Percentiles rank a stretch among this genome's conserved stretches.
phyloP scores from a whole-genome alignment of 2,329 filamentous ascomycete species.

The Clonostachys sp. region DNA sequence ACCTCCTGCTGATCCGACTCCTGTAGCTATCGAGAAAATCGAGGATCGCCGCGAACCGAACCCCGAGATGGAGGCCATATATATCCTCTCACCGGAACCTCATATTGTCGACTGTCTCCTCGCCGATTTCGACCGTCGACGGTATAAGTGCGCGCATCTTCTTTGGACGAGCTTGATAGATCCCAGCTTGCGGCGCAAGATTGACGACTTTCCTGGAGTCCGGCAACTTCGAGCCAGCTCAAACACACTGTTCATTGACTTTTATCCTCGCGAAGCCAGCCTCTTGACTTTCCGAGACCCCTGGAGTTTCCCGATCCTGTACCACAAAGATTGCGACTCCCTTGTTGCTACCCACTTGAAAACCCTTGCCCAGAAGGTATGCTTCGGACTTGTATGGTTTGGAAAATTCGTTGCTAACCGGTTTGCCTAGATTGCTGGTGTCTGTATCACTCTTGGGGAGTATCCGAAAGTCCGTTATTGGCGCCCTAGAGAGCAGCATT shows the following conservation, averaged over 20 bases:
- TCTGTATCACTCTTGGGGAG: slow-evolving; percentile 91
- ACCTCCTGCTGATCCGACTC: slow-evolving; percentile 1
- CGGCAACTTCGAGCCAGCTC: slow-evolving; percentile 75
- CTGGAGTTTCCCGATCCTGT: slow-evolving; percentile 91
- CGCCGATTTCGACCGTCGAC: slow-evolving; percentile 80
- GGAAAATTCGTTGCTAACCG: slow-evolving; percentile 2
- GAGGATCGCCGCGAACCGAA: slow-evolving; percentile 81
- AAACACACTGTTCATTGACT: slow-evolving; percentile 81
- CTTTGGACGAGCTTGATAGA: slow-evolving; percentile 81
- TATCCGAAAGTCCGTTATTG: slow-evolving; percentile 93
- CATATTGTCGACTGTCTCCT: slow-evolving; percentile 92
- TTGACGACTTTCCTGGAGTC: slow-evolving; percentile 66
- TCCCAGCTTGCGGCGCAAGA: slow-evolving; percentile 63
- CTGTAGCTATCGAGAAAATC: slow-evolving; percentile 85
- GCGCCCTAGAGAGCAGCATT: slow-evolving; percentile 65
- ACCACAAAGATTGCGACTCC: slow-evolving; percentile 83
- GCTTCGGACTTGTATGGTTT: neutral
- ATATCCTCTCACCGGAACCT: slow-evolving; percentile 79
- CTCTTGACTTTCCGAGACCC: slow-evolving; percentile 89
- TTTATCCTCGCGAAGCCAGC: slow-evolving; percentile 85
- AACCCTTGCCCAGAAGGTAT: slow-evolving; percentile 80
- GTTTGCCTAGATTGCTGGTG: slow-evolving; percentile 35
- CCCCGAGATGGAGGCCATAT: slow-evolving; percentile 89
- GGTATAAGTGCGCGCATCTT: slow-evolving; percentile 75
- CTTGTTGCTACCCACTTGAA: slow-evolving; percentile 82